Evolutionary conservation across 331 rosid genomes (phyloP), one percentile per base, ranked within the genome.

Genomic region (Rosa hybrid): DNA sequence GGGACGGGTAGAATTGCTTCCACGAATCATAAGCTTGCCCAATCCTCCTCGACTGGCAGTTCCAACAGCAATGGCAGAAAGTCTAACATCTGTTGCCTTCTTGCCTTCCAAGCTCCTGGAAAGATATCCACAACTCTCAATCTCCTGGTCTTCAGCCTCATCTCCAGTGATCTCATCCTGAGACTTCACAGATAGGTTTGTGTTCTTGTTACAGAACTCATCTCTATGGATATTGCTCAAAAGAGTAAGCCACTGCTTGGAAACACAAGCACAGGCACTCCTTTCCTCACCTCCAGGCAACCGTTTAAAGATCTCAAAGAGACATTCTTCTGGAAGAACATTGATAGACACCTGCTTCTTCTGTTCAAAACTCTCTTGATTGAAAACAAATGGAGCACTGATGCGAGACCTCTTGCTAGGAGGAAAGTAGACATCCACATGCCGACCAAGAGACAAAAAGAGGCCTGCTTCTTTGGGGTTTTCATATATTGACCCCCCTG

Each of bases 211-310:
- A 84, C 81, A 84, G 41, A 88, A 79, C 72, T 96, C 99, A 72
- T 85, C 79, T 74, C 83, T 81, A 12, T 86, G 44, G 17, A 96
- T 92, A 76, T 84, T 87, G 87, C 98, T 92, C 65, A 90, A 76
- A 85, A 93, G 94, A 81, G 69, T 82, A 90, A 96, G 99, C 99
- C 99, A 96, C 75, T 87, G 94, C 88, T 88, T 93, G 68, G 99
- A 93, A 82, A 93, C 95, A 39, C 89, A 80, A 69, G 98, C 94
- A 67, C 97, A 88, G 7, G 88, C 45, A 54, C 95, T 90, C 88
- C 92, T 93, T 46, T 88, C 97, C 86, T 88, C 89, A 50, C 94
- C 93, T 10, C 81, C 91, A 30, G 96, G 92, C 87, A 96, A 83
- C 84, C 98, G 88, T 57, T 92, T 90, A 77, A 96, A 90, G 86